These are phyloP conservation scores for Vinca major DNA, from an alignment of 305 asterid genomes.

Conservation along the genomic window DNA sequence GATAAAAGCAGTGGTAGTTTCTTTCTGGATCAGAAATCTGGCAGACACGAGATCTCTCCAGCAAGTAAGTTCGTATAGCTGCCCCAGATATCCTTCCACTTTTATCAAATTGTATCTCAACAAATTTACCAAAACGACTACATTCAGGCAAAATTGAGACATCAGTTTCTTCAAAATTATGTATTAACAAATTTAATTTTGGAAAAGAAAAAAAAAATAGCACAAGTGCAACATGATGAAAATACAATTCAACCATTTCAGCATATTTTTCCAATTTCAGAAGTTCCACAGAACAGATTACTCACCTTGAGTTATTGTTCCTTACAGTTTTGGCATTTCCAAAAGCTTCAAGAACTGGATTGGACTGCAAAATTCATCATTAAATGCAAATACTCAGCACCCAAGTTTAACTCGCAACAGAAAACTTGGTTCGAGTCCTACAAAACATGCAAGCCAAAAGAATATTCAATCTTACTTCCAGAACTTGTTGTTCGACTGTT, in stretches of 20 bases:
- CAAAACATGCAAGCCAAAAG: neutral
- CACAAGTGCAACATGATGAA: neutral
- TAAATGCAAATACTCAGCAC: constrained; percentile 20
- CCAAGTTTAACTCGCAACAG: constrained; percentile 10
- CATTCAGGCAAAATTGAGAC: constrained; percentile 14
- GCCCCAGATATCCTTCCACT: constrained; percentile 99
- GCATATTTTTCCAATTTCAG: constrained; percentile 2
- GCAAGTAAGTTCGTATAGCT: constrained; percentile 90
- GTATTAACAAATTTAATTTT: neutral
- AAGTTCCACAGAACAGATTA: constrained; percentile 3
- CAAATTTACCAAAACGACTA: constrained; percentile 99
- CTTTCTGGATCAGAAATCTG: constrained; percentile 95
- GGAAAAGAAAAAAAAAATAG: neutral
- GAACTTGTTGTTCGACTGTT: constrained; percentile 97
- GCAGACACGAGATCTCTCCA: constrained; percentile 98
- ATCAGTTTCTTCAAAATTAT: constrained; percentile 14
- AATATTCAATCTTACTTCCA: constrained; percentile 57
- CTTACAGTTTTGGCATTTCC: constrained; percentile 91
- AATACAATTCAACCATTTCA: constrained; percentile 9
- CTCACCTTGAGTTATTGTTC: constrained; percentile 95
- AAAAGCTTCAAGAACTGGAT: constrained; percentile 99
- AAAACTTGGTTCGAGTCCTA: neutral
- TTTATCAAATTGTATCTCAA: constrained; percentile 95
- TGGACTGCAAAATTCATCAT: constrained; percentile 41
- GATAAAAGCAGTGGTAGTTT: constrained; percentile 98